Evolutionary conservation across 371 early-diverging fungal genomes (phyloP).

Genomic region (Mortierella sp.): DNA sequence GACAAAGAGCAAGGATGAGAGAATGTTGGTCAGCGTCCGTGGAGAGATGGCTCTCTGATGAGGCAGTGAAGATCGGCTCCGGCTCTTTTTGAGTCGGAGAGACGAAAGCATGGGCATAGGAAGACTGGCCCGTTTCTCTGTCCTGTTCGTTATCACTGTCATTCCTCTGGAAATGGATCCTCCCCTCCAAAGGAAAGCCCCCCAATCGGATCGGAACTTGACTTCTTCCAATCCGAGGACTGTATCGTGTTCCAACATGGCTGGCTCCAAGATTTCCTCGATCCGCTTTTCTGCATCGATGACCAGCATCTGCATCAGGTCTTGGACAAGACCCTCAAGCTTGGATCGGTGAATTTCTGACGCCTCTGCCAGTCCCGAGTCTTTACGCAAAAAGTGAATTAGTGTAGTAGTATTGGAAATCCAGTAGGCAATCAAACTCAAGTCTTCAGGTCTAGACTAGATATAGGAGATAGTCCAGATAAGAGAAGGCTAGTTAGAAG

Average conservation of each 20-base stretch:
- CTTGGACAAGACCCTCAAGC: constrained; percentile 74
- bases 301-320: constrained; percentile 70
- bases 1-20: constrained; percentile 68
- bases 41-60: constrained; percentile 59
- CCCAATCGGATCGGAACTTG: constrained; percentile 70
- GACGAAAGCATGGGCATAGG: constrained; percentile 6
- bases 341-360: constrained; percentile 69
- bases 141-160: neutral
- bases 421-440: constrained; percentile 79
- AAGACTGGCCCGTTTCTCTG: constrained; percentile 6
- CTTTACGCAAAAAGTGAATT: constrained; percentile 82
- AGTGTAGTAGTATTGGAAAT: constrained; percentile 81
- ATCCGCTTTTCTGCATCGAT: constrained; percentile 67
- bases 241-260: constrained; percentile 79
- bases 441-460: constrained; percentile 55
- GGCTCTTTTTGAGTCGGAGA: constrained; percentile 4
- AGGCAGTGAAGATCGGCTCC: constrained; percentile 31
- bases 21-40: constrained; percentile 66
- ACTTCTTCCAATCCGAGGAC: constrained; percentile 71
- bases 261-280: constrained; percentile 66
- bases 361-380: constrained; percentile 70
- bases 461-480: neutral
- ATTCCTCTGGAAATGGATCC: neutral
- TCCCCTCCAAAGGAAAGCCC: constrained; percentile 60
- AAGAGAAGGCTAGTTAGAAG: neutral